Evolutionary conservation across 192 early-diverging fungal genomes (phyloP).

Genomic region (Linnemannia elongata): DNA sequence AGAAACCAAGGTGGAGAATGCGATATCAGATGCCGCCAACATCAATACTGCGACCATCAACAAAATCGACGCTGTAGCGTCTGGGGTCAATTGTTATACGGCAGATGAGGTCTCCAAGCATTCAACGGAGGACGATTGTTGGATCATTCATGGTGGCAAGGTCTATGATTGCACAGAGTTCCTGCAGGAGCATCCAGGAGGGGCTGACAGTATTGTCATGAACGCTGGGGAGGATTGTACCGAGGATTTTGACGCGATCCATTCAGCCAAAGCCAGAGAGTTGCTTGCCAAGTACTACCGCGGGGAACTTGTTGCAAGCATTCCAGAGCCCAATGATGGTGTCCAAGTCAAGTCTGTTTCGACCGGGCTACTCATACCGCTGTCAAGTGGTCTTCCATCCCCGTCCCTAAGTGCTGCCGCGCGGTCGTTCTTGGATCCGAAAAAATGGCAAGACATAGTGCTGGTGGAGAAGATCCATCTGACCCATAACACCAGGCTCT

Average conservation of each 20-base stretch:
- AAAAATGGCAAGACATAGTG: conserved; percentile 55
- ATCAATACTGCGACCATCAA: conserved; percentile 5
- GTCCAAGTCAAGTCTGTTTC: background rate
- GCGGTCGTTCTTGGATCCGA: conserved; percentile 49
- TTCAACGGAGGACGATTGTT: conserved; percentile 76
- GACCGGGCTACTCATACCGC: background rate
- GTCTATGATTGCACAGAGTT: conserved; percentile 84
- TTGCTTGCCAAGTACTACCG: conserved; percentile 77
- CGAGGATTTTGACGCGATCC: conserved; percentile 93
- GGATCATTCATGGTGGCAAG: conserved; percentile 81
- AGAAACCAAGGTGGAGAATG: conserved; percentile 9
- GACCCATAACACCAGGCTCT: conserved; percentile 60
- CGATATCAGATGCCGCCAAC: background rate
- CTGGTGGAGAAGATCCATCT: conserved; percentile 56
- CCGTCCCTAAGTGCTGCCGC: conserved; percentile 1
- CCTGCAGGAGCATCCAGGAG: conserved; percentile 90
- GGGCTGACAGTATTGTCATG: conserved; percentile 88
- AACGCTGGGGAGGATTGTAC: conserved; percentile 85
- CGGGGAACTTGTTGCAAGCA: conserved; percentile 67
- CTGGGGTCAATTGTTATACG: conserved; percentile 54
- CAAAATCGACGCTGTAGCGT: background rate
- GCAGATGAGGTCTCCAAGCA: conserved; percentile 78
- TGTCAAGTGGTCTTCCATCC: background rate
- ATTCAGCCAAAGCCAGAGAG: conserved; percentile 86
- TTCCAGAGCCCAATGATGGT: conserved; percentile 3